Conservation (phyloP, 805 yeast species). For the Clavispora vitiphila region DNA sequence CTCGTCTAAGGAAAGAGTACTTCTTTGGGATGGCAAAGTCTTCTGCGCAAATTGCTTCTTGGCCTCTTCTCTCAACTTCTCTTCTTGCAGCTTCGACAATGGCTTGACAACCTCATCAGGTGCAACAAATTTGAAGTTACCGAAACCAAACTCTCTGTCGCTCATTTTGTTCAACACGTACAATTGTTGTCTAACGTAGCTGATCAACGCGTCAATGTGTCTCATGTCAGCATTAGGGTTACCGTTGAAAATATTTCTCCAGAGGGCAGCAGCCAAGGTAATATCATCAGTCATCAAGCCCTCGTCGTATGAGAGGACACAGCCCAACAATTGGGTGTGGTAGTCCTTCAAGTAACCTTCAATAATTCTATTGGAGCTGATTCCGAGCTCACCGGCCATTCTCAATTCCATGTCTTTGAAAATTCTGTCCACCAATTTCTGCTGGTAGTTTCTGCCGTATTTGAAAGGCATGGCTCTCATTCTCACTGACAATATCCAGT, state of each 20-base stretch:
- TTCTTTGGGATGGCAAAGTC: constrained; percentile 56
- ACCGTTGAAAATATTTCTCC: constrained; percentile 91
- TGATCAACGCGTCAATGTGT: constrained; percentile 83
- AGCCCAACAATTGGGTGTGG: constrained; percentile 84
- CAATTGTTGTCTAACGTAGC: constrained; percentile 83
- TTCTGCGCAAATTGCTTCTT: constrained; percentile 49
- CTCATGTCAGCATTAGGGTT: constrained; percentile 74
- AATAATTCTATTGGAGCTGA: constrained; percentile 72
- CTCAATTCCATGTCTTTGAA: constrained; percentile 87
- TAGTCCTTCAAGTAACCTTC: constrained; percentile 86
- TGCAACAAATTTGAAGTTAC: constrained; percentile 77
- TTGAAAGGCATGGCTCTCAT: constrained; percentile 96
- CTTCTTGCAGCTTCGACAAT: constrained; percentile 61
- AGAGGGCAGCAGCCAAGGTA: constrained; percentile 69
- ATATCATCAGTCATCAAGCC: constrained; percentile 77
- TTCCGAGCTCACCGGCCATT: constrained; percentile 80
- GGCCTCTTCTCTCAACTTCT: constrained; percentile 45
- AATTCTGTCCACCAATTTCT: constrained; percentile 81
- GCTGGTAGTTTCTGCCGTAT: constrained; percentile 85
- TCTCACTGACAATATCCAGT: constrained; percentile 90
- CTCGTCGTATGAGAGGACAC: constrained; percentile 88
- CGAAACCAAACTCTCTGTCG: constrained; percentile 91
- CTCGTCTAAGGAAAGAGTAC: constrained; percentile 39
- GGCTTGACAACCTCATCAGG: constrained; percentile 76
- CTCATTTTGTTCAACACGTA: constrained; percentile 81